Evolutionary conservation across 495 filamentous ascomycete species (phyloP), one percentile per base, ranked within the genome.

Genomic region (Oidiodendron maius): DNA sequence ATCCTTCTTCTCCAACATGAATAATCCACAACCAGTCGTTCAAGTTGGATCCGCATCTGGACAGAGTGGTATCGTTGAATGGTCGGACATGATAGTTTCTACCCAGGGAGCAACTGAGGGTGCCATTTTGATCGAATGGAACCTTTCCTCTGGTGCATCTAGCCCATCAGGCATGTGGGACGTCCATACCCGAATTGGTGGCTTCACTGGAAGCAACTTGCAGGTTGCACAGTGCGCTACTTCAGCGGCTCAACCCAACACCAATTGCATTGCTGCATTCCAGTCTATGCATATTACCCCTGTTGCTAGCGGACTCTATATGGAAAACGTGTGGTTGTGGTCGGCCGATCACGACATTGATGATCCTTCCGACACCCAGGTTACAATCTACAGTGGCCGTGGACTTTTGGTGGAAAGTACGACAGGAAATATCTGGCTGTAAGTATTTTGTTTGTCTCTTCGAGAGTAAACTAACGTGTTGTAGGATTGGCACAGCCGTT

Each of bases 401-500:
- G 58, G 54, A 1, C 64, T 80, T 23, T 71, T 80, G 25, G 72
- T 86, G 40, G 76, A 83, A 50, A 67, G 75, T 11, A 71, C 66
- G 4, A 67, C 67, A 30, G 78, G 78, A 0, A 60, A 43, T 9
- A 37, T 60, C 65, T 45, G 81, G 81, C n/a, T 73, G 68, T 49
- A 67, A 71, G 46, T 83, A 22, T 60, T 55, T 61, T 53, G 8
- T 1, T 9, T 11, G 43, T 61, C 55, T 46, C 39, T 26, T 17
- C 22, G 28, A 75, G 82, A 54, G 71, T 79, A 48, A 70, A 70
- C 6, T 69, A 66, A 16, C 63, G 63, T 0, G 74, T 77, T 70
- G 80, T 73, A 71, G 83, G 3, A 77, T 78, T 37, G 89, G 87
- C 40, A 91, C 87, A 0, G 74, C 75, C 0, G 81, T 81, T 3